These are phyloP conservation scores for Leishmania aethiopica DNA, from an alignment of 208 protist species.

Conservation along the genomic window DNA sequence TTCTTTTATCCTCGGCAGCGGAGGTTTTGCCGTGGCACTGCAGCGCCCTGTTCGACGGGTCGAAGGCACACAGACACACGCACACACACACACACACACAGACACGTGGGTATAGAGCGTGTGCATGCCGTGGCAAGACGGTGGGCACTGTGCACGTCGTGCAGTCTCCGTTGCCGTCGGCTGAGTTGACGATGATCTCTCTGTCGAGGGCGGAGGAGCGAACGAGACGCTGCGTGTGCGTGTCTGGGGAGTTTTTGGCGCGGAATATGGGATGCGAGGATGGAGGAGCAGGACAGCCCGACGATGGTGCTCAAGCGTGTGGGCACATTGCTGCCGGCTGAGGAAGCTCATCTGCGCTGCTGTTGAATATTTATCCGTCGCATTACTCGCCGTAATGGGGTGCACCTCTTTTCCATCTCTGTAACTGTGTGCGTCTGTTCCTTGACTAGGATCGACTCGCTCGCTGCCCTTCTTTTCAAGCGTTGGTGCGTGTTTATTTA, in stretches of 20 bases:
- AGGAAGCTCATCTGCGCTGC: not conserved
- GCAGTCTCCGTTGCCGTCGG: not conserved
- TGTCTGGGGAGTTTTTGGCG: not conserved
- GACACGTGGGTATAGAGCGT: not conserved
- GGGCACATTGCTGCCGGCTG: not conserved
- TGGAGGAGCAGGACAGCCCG: not conserved
- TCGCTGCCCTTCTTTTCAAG: not conserved
- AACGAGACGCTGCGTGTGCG: not conserved
- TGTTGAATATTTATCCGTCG: not conserved
- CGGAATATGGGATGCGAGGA: not conserved
- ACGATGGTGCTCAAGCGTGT: not conserved
- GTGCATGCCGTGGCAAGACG: not conserved
- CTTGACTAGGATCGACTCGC: not conserved
- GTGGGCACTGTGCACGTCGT: not conserved
- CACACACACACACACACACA: not conserved
- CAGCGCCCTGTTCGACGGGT: no score
- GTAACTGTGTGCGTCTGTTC: constrained; percentile 2
- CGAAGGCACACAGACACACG: not conserved
- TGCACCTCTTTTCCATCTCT: not conserved
- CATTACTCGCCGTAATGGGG: not conserved
- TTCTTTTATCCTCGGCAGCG: not conserved
- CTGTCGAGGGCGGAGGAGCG: not conserved
- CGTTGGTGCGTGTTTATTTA: not conserved
- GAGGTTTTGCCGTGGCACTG: not conserved
- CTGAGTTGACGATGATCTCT: not conserved